Base-by-base conservation (phyloP, 1,284 basidiomycete species). In the Wolfiporia cocos region DNA sequence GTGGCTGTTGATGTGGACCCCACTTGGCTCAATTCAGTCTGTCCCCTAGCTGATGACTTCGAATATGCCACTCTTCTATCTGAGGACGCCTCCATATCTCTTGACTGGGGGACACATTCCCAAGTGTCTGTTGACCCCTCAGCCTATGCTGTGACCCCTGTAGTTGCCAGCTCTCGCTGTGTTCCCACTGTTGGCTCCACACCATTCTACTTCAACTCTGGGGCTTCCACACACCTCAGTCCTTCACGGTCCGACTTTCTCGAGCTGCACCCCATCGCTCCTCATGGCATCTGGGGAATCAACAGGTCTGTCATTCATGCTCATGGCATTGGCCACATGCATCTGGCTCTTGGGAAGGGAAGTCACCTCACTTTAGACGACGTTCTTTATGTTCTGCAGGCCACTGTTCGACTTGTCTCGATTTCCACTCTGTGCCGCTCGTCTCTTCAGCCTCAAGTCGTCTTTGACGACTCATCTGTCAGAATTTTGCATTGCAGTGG, bases 241-340 rank as follows among this genome's bases (percentile, higher is more conserved):
- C 31, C 31, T 15, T 33, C 9, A 7, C 10, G 17, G 6, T 6
- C 9, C 17, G 31, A 33, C 31, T 33, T 33, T 15, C 17, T 7
- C 11, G 31, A 33, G 0, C 15, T 33, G 11, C 17, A 7, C 9
- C 17, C 31, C 10, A 33, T 66, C 21, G 5, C 51, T 33, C 17
- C 6, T 7, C 10, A 18, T 33, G 11, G 17, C 17, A 11, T 33
- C 3, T 44, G 49, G 18, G 62, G 65, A 0, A 48, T 67, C 4
- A 58, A 61, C 3, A 58, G 65, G 0, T 60, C 62, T 1, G 42
- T 46, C 3, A 61, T 67, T 28, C 46, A 33, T 18, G 31, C 31
- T 33, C 17, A 33, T 33, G 31, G 15, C 31, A 18, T 33, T 11
- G 31, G 31, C 10, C 10, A 17, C 10, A 18, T 33, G 9, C 7